Conservation (phyloP, 106 monocot genomes). For the Apostasia shenzhenica region DNA sequence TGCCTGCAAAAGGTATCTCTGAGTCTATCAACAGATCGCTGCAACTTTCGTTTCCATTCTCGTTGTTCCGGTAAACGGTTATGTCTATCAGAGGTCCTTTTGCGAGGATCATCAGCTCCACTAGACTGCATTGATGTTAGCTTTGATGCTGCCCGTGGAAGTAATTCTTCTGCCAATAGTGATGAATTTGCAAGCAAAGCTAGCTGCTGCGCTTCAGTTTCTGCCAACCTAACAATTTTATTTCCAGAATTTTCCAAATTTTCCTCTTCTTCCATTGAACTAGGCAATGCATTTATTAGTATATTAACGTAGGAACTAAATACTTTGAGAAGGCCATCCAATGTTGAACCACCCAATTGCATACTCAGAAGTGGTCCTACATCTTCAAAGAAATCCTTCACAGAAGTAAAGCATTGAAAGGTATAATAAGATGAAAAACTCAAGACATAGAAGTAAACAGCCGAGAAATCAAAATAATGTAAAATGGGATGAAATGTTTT, state of each 20-base stretch:
- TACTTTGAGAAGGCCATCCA: slow-evolving; percentile 74
- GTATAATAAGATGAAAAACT: slow-evolving; percentile 2
- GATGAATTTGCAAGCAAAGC: slow-evolving; percentile 94
- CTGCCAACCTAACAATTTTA: slow-evolving; percentile 84
- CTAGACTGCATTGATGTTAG: slow-evolving; percentile 46
- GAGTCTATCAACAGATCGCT: slow-evolving; percentile 63
- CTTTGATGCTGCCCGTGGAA: slow-evolving; percentile 82
- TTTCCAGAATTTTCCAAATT: slow-evolving; percentile 59
- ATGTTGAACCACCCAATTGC: slow-evolving; percentile 78
- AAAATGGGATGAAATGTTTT: background rate
- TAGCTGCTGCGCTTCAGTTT: slow-evolving; percentile 80
- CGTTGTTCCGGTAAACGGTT: slow-evolving; percentile 72
- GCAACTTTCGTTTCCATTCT: slow-evolving; percentile 93
- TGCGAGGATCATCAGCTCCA: slow-evolving; percentile 47
- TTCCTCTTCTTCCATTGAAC: slow-evolving; percentile 81
- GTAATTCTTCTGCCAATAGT: slow-evolving; percentile 78
- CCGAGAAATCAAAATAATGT: background rate
- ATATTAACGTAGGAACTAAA: slow-evolving; percentile 78
- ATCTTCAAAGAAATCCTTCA: slow-evolving; percentile 95
- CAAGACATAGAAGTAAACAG: background rate
- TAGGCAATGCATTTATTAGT: slow-evolving; percentile 78
- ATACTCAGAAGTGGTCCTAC: slow-evolving; percentile 78
- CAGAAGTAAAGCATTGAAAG: slow-evolving; percentile 6
- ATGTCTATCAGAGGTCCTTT: slow-evolving; percentile 42
- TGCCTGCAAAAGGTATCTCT: slow-evolving; percentile 83